Conservation (phyloP, 1,139 yeast species). For the Hansenula anomala region DNA sequence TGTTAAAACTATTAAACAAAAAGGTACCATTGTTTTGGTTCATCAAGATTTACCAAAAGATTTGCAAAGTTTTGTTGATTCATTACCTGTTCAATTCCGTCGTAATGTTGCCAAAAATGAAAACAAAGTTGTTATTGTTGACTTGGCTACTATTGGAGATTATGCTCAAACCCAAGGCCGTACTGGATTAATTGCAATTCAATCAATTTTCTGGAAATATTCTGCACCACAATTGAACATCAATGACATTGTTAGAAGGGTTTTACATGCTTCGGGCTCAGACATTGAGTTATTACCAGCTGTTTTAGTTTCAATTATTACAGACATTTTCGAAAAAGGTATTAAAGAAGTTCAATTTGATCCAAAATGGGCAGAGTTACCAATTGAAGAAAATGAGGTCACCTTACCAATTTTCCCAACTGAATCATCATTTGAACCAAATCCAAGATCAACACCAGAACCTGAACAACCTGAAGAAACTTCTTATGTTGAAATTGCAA, state of each 20-base stretch:
- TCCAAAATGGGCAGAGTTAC: slow-evolving; percentile 27
- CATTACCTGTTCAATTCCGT: slow-evolving; percentile 51
- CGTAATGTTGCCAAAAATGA: slow-evolving; percentile 49
- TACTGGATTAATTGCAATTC: slow-evolving; percentile 68
- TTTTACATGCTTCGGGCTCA: slow-evolving; percentile 76
- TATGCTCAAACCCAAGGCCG: slow-evolving; percentile 73
- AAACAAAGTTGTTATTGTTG: slow-evolving; percentile 49
- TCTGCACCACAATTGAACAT: slow-evolving; percentile 56
- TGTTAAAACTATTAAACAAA: slow-evolving; percentile 51
- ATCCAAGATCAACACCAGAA: slow-evolving; percentile 41
- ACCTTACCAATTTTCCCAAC: slow-evolving; percentile 46
- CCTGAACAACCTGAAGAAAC: slow-evolving; percentile 40
- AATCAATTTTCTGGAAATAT: slow-evolving; percentile 75
- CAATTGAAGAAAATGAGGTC: slow-evolving; percentile 23
- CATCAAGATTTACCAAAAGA: slow-evolving; percentile 24
- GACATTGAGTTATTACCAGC: slow-evolving; percentile 82
- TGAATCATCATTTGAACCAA: slow-evolving; percentile 58
- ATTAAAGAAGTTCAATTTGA: slow-evolving; percentile 40
- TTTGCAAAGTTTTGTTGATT: slow-evolving; percentile 36
- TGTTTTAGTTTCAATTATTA: slow-evolving; percentile 67
- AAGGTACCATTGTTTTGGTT: slow-evolving; percentile 50
- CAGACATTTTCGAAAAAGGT: slow-evolving; percentile 45
- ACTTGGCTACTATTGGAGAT: slow-evolving; percentile 52
- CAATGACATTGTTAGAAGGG: slow-evolving; percentile 70
- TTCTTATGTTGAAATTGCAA: slow-evolving; percentile 53